These are phyloP conservation scores for Tremella yokohamensis DNA, from an alignment of 768 basidiomycete genomes.

Conservation along the genomic window DNA sequence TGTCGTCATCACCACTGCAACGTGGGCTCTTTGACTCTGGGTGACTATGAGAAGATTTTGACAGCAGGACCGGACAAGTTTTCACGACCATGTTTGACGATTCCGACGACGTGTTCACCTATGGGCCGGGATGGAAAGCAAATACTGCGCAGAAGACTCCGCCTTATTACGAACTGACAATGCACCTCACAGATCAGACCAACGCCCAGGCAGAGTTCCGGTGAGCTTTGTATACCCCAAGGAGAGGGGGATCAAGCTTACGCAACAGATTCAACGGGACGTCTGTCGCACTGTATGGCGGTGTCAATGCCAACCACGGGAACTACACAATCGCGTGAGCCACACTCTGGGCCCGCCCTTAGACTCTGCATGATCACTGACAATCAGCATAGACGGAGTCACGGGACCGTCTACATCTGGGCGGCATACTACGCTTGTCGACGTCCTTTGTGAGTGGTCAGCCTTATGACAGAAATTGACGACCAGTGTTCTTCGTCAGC, in stretches of 20 bases:
- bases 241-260: background rate
- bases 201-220: conserved; percentile 5
- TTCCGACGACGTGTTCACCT: conserved; percentile 13
- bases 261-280: conserved; percentile 29
- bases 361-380: background rate
- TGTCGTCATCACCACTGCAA: conserved; percentile 18
- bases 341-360: background rate
- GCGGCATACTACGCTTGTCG: background rate
- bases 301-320: conserved; percentile 18
- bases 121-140: conserved; percentile 17
- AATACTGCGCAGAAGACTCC: background rate
- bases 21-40: conserved; percentile 12
- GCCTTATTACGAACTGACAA: conserved; percentile 22
- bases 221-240: background rate
- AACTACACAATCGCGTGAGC: conserved; percentile 28
- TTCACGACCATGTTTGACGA: conserved; percentile 31
- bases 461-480: conserved; percentile 2
- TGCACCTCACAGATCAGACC: conserved; percentile 14
- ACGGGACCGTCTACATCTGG: background rate
- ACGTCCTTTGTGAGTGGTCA: background rate
- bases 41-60: background rate
- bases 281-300: conserved; percentile 21
- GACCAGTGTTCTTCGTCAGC: conserved; percentile 21
- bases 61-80: conserved; percentile 12
- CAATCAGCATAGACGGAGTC: background rate